phyloP scores from a whole-genome alignment of 805 yeast genomes.

The Vanderwaltozyma tropicalis region DNA sequence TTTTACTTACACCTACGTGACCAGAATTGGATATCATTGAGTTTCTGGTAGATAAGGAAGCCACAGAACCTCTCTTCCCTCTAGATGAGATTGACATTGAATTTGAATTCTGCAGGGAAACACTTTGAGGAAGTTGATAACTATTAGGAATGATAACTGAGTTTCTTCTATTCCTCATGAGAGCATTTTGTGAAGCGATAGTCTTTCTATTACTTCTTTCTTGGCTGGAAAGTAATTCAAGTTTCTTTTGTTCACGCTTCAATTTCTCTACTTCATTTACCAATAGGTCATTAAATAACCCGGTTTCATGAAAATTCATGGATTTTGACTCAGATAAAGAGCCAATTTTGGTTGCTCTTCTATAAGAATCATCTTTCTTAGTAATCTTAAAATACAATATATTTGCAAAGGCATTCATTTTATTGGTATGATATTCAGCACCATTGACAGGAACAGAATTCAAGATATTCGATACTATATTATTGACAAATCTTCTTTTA shows the following conservation, averaged over 20 bases:
- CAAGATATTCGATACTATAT: constrained; percentile 45
- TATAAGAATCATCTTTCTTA: constrained; percentile 20
- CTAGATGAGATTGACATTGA: neutral
- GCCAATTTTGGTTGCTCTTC: constrained; percentile 24
- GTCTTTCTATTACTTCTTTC: constrained; percentile 30
- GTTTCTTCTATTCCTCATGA: constrained; percentile 12
- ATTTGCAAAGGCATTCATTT: constrained; percentile 7
- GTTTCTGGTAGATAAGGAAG: constrained; percentile 11
- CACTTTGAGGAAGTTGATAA: neutral
- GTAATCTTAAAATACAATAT: constrained; percentile 21
- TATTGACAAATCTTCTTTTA: constrained; percentile 61
- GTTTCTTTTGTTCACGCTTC: constrained; percentile 41
- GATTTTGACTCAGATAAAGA: constrained; percentile 11
- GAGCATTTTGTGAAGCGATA: constrained; percentile 23
- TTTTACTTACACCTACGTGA: constrained; percentile 29
- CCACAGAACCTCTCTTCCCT: constrained; percentile 21
- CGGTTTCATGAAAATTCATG: constrained; percentile 34
- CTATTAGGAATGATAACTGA: constrained; percentile 8
- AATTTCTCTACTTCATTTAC: constrained; percentile 41
- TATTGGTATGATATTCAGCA: neutral
- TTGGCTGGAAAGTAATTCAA: constrained; percentile 30
- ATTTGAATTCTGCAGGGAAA: neutral
- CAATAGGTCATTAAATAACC: constrained; percentile 38
- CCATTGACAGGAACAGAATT: constrained; percentile 29
- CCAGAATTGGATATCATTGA: constrained; percentile 12